phyloP scores from a whole-genome alignment of 2,329 filamentous ascomycete genomes.

The Apiospora arundinis region DNA sequence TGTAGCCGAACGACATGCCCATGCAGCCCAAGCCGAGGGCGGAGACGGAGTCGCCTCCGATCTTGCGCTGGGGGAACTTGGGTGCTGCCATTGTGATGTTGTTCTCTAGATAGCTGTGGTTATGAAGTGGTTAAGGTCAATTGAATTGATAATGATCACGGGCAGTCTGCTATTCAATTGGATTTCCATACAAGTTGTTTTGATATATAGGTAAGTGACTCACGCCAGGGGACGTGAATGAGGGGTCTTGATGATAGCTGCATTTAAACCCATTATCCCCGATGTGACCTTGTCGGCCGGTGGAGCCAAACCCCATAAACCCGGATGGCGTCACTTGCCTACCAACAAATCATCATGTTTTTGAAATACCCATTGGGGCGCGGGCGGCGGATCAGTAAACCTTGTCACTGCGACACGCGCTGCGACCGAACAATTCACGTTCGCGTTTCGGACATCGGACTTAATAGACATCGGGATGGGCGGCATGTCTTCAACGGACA shows the following conservation, averaged over 20 bases:
- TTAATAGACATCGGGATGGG: neutral
- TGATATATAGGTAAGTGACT: no score
- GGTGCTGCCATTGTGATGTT: conserved; percentile 30
- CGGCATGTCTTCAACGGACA: neutral
- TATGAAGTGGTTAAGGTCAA: neutral
- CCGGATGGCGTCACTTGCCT: neutral
- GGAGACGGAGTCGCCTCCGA: conserved; percentile 48
- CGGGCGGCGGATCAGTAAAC: neutral
- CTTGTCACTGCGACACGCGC: neutral
- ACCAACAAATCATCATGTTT: neutral
- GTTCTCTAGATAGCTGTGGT: neutral
- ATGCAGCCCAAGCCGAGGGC: conserved; percentile 55
- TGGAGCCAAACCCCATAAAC: conserved; percentile 10
- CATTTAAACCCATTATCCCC: neutral
- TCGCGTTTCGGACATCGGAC: conserved; percentile 1
- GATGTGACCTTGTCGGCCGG: neutral
- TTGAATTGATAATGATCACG: neutral
- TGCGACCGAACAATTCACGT: no score
- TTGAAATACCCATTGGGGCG: neutral
- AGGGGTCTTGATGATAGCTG: neutral
- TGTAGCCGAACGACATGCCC: conserved; percentile 46
- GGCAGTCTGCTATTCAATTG: no score
- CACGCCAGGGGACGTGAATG: no score
- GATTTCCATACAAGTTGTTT: no score
- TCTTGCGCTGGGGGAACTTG: conserved; percentile 46